These are phyloP conservation scores for Penicillium cinerascens DNA, from an alignment of 495 filamentous ascomycete genomes.

Conservation along the genomic window DNA sequence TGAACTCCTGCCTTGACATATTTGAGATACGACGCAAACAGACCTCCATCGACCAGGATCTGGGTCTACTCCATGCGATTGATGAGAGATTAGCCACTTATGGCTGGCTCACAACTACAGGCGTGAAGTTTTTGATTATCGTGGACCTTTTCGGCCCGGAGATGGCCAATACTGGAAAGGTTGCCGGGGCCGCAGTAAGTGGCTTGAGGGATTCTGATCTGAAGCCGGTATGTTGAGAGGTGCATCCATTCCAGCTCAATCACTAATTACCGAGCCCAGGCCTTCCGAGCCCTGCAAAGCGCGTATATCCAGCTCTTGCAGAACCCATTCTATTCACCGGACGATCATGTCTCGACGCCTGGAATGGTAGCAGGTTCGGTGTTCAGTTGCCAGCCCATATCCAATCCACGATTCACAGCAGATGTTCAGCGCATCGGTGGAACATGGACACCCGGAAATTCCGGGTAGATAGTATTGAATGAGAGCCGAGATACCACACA, in stretches of 20 bases:
- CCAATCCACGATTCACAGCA: slow-evolving; percentile 71
- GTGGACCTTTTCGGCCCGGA: slow-evolving; percentile 75
- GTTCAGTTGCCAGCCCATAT: slow-evolving; percentile 59
- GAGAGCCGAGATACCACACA: background rate
- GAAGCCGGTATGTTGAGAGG: slow-evolving; percentile 56
- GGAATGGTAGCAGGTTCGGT: slow-evolving; percentile 29
- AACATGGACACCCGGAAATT: slow-evolving; percentile 52
- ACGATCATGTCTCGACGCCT: slow-evolving; percentile 63
- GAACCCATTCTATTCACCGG: slow-evolving; percentile 93
- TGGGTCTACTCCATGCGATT: slow-evolving; percentile 84
- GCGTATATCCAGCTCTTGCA: slow-evolving; percentile 86
- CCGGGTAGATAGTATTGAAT: slow-evolving; percentile 27
- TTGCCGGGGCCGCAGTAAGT: slow-evolving; percentile 37
- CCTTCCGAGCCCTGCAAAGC: slow-evolving; percentile 84
- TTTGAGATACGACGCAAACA: slow-evolving; percentile 77
- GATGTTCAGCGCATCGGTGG: slow-evolving; percentile 86
- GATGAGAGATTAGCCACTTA: slow-evolving; percentile 90
- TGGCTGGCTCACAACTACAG: slow-evolving; percentile 97
- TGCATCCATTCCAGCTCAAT: background rate
- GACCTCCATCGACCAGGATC: slow-evolving; percentile 70
- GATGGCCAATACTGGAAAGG: slow-evolving; percentile 19
- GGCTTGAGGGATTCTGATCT: slow-evolving; percentile 78
- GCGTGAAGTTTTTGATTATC: slow-evolving; percentile 80
- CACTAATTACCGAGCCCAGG: slow-evolving; percentile 43
- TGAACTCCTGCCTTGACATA: slow-evolving; percentile 87